Base-by-base conservation (phyloP, 495 filamentous ascomycete genomes). In the Penicillium salamii region DNA sequence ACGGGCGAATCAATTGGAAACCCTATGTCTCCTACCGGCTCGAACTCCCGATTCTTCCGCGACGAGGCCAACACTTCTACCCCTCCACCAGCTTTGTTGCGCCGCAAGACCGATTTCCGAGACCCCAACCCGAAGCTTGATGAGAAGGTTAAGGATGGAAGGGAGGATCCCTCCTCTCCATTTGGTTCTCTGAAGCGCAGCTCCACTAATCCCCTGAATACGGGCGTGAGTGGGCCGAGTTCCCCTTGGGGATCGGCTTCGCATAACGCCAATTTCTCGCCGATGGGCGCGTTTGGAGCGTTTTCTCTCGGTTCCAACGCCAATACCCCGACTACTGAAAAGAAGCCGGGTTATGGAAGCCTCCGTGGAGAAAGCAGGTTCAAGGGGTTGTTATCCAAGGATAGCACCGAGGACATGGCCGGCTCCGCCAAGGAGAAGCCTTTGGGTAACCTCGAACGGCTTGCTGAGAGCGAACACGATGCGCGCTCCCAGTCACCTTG, bases 211-310 rank as follows among this genome's bases (percentile, higher is more conserved):
- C 81, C 81, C 12, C 53, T 82, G 37, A 72, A 69, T 51, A 60
- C 71, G n/a, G 70, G 71, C 2, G 53, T 77, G 5, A 69, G 65
- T 47, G 83, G 74, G 32, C 72, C 76, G 9, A 66, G 75, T 34
- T 91, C 88, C 11, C 84, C 89, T 1, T 96, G 91, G 91, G 65
- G 63, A 13, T 65, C 73, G 13, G 69, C 81, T 15, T 77, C 85
- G 7, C 76, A 75, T 38, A 82, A 67, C 65, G 72, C 76, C 50
- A 75, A 71, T 28, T 78, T 89, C 50, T 78, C 86, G 3, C 82
- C 83, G 4, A 88, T 92, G 74, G 89, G 90, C 20, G 81, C 86
- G n/a, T 96, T 96, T 69, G 89, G 91, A 9, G 91, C 79, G 49
- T 96, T 96, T 61, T 83, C 83, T 8, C 63, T 91, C 18, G 78